Evolutionary conservation across 1,284 basidiomycete species (phyloP).

Genomic region (Mycena citricolor): DNA sequence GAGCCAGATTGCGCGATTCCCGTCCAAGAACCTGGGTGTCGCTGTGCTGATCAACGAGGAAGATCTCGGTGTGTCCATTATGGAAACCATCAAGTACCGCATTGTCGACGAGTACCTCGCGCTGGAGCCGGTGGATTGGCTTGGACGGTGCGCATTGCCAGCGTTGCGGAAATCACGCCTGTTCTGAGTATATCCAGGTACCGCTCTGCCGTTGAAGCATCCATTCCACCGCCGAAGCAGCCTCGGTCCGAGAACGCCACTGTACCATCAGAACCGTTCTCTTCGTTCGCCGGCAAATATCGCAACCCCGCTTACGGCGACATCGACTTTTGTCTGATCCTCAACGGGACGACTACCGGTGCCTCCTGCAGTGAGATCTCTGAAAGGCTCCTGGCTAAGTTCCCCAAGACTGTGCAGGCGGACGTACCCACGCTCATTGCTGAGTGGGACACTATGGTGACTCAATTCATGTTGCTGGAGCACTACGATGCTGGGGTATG

Average conservation of each 20-base stretch:
- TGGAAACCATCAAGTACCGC: slow-evolving; percentile 25
- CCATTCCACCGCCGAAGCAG: too few species aligned
- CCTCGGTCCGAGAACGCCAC: slow-evolving; percentile 1
- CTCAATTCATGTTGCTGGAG: slow-evolving; percentile 3
- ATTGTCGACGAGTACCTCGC: slow-evolving; percentile 24
- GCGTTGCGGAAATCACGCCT: too few species aligned
- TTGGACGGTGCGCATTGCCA: slow-evolving; percentile 13
- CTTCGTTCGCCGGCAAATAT: slow-evolving; percentile 13
- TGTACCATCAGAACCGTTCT: slow-evolving; percentile 5
- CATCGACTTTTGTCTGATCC: slow-evolving; percentile 11
- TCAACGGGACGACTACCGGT: not conserved
- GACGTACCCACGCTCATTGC: slow-evolving; percentile 11
- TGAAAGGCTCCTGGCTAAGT: not conserved
- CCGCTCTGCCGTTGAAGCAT: not conserved
- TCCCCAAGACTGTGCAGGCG: slow-evolving; percentile 9
- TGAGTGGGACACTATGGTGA: slow-evolving; percentile 6
- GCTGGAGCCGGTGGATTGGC: slow-evolving; percentile 26
- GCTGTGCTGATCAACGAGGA: slow-evolving; percentile 29
- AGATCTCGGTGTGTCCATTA: slow-evolving; percentile 15
- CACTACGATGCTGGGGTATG: slow-evolving; percentile 11
- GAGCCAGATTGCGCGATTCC: slow-evolving; percentile 26
- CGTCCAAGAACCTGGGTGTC: slow-evolving; percentile 24
- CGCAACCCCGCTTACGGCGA: slow-evolving; percentile 4
- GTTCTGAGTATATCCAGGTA: slow-evolving; percentile 5
- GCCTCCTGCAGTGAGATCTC: not conserved